Evolutionary conservation across 2,329 filamentous ascomycete species (phyloP), one percentile per base, ranked within the genome.

Genomic region (Hyphodiscus sp.): DNA sequence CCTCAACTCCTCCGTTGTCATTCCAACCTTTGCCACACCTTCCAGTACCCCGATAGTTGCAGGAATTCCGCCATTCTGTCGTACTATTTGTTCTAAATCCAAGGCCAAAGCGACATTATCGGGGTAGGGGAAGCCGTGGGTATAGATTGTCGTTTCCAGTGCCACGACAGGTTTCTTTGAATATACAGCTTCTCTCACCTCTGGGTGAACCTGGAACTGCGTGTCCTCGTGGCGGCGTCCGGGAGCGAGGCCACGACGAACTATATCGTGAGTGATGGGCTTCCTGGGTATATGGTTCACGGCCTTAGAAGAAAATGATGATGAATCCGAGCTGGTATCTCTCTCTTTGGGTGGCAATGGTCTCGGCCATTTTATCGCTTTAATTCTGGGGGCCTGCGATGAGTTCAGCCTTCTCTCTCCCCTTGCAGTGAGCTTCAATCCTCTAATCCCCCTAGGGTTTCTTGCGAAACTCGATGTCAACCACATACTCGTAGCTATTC

Each of bases 71-170:
- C 94, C 94, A 70, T 91, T 81, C 42, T 78, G 75, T 45, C 94
- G 86, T 48, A 97, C 87, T 42, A 95, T 78, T 13, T 85, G 83
- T 66, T 96, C 89, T 55, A 97, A 81, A 46, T 86, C 79, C 19
- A 82, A 73, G 45, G 89, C 89, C 15, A 99, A 76, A 20, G 87
- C 84, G 42, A 86, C 73, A 62, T 88, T 89, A 26, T 86, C 80
- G 0, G 85, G 86, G 61, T 86, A 86, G 2, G 85, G 84, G 59
- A 85, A 87, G 76, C 91, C 91, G 72, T 99, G 94, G 1, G 94
- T 99, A 71, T 99, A 97, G 63, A 99, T 97, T 4, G 94, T 96
- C 1, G 89, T 91, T 71, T 99, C 94, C 4, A 99, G 78, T 16
- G 92, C 94, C 11, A 99, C 91, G 3, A 99, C 85, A 0, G 94